Evolutionary conservation across 192 early-diverging fungal genomes (phyloP).

Genomic region (Coemansia sp.): DNA sequence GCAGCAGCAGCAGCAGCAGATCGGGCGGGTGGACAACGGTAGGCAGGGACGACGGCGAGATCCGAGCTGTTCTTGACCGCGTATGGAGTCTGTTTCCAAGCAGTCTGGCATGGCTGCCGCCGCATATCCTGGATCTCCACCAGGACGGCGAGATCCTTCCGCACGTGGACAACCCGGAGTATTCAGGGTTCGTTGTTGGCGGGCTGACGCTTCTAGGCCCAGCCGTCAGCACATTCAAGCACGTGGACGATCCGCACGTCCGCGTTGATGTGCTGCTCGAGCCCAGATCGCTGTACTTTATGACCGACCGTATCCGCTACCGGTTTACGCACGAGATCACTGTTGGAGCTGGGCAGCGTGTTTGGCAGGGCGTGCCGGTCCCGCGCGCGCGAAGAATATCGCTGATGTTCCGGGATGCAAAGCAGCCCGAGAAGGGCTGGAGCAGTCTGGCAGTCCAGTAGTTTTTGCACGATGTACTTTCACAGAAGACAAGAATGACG

Average conservation of each 20-base stretch:
- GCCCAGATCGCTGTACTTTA: slow-evolving; percentile 72
- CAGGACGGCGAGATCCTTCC: slow-evolving; percentile 71
- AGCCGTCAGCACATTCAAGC: slow-evolving; percentile 71
- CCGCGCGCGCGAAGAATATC: slow-evolving; percentile 68
- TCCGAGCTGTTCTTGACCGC: slow-evolving; percentile 59
- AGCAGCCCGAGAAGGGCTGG: slow-evolving; percentile 43
- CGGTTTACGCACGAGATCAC: slow-evolving; percentile 82
- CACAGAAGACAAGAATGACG: too few relatives aligned
- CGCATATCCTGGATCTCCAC: slow-evolving; percentile 79
- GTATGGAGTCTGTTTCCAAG: slow-evolving; percentile 61
- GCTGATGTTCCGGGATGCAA: slow-evolving; percentile 68
- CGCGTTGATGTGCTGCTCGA: slow-evolving; percentile 65
- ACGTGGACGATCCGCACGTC: slow-evolving; percentile 60
- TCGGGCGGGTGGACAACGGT: slow-evolving; percentile 51
- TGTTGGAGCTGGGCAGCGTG: slow-evolving; percentile 44
- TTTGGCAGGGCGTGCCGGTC: slow-evolving; percentile 58
- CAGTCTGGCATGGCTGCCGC: slow-evolving; percentile 65
- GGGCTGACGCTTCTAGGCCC: slow-evolving; percentile 73
- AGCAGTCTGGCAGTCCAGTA: slow-evolving; percentile 18
- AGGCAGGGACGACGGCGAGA: slow-evolving; percentile 51
- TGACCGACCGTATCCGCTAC: slow-evolving; percentile 67
- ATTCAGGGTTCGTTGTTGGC: slow-evolving; percentile 72
- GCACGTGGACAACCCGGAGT: slow-evolving; percentile 81
- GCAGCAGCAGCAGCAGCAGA: slow-evolving; percentile 7
- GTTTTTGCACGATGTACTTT: too few relatives aligned